phyloP scores from a whole-genome alignment of 2,329 filamentous ascomycete genomes.

The Fusarium stilboides region DNA sequence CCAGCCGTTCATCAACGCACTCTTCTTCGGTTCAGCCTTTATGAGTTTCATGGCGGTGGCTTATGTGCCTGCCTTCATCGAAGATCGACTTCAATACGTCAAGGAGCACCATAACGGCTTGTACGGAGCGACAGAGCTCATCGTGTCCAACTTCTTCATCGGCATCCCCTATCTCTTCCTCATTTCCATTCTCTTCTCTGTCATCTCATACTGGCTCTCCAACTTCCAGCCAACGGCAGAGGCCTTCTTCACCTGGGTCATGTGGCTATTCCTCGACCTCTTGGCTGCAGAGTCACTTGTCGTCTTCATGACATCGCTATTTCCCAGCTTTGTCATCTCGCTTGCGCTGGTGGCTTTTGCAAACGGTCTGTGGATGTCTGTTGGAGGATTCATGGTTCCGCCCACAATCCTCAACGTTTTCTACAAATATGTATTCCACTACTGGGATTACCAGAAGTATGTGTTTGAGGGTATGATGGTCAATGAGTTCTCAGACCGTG shows the following conservation, averaged over 20 bases:
- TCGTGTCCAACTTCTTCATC: slow-evolving; percentile 85
- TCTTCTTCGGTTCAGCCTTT: slow-evolving; percentile 82
- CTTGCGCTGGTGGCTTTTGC: slow-evolving; percentile 87
- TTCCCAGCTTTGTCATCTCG: slow-evolving; percentile 85
- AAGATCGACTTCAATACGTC: slow-evolving; percentile 58
- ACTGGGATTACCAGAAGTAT: slow-evolving; percentile 89
- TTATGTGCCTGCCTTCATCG: slow-evolving; percentile 87
- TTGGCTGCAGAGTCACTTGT: slow-evolving; percentile 87
- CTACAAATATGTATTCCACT: slow-evolving; percentile 90
- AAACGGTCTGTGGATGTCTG: slow-evolving; percentile 92
- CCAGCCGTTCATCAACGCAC: slow-evolving; percentile 85
- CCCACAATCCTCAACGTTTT: slow-evolving; percentile 83
- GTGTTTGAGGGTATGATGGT: slow-evolving; percentile 96
- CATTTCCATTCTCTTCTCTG: slow-evolving; percentile 81
- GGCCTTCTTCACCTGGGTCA: slow-evolving; percentile 83
- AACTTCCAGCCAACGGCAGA: slow-evolving; percentile 77
- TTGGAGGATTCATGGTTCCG: slow-evolving; percentile 85
- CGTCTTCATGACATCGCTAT: slow-evolving; percentile 79
- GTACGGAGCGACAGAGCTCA: slow-evolving; percentile 80
- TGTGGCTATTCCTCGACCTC: slow-evolving; percentile 90
- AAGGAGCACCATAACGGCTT: slow-evolving; percentile 86
- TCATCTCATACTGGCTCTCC: slow-evolving; percentile 84
- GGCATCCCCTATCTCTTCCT: slow-evolving; percentile 86
- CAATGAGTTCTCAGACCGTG: slow-evolving; percentile 81
- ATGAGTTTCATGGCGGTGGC: slow-evolving; percentile 89